Percentiles rank a stretch among this genome's conserved stretches.
Conservation (phyloP, 2,329 filamentous ascomycete species). For the Colletotrichum tofieldiae region DNA sequence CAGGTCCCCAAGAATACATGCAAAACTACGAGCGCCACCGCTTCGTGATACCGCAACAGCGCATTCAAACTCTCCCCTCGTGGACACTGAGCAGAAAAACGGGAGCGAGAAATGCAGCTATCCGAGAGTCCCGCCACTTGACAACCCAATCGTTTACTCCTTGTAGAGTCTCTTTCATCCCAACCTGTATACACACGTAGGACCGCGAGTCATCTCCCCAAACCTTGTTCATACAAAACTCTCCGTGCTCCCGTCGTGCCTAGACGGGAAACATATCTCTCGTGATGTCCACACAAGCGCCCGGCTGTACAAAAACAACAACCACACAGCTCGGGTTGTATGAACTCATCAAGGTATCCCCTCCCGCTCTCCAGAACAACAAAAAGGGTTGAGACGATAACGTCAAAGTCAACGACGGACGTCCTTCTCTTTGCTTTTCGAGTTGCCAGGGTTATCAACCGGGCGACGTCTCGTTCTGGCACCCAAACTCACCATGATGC, state of each 20-base stretch:
- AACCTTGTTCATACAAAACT: neutral
- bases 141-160: neutral
- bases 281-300: neutral
- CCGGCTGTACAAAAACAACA: neutral
- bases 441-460: neutral
- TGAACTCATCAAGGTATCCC: neutral
- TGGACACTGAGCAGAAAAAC: neutral
- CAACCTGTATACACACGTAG: neutral
- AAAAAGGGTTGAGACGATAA: conserved; percentile 1
- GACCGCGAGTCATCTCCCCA: neutral
- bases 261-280: neutral
- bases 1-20: neutral
- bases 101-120: neutral
- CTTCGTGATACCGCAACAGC: neutral
- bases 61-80: neutral
- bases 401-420: neutral
- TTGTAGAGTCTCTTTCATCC: conserved; percentile 1
- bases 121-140: neutral
- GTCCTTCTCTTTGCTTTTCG: neutral
- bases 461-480: neutral
- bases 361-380: neutral
- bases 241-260: neutral
- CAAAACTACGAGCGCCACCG: neutral
- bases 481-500: conserved; percentile 37
- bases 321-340: neutral